A percentile compares a stretch with the other conserved stretches of the same genome.
Conservation (phyloP, 2,329 filamentous ascomycete species). For the Clonostachys sp. region DNA sequence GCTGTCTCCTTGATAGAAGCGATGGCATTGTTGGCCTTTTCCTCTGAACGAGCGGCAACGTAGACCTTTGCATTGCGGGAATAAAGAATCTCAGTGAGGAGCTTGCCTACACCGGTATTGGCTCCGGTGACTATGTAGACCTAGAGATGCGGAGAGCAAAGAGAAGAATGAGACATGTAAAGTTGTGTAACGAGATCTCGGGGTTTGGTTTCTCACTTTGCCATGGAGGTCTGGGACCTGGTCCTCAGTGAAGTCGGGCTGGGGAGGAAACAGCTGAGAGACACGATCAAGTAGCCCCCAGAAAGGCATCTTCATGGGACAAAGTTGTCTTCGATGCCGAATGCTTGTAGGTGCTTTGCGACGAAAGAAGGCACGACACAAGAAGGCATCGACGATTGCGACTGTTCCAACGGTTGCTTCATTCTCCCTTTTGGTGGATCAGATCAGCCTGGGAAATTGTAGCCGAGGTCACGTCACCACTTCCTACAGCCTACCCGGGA, state of each 20-base stretch:
- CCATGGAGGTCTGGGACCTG: conserved; percentile 33
- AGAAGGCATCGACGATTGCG: no score
- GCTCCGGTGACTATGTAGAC: conserved; percentile 44
- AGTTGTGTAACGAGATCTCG: neutral
- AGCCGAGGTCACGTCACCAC: no score
- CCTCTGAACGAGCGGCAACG: conserved; percentile 36
- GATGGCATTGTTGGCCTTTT: conserved; percentile 36
- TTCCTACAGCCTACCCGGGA: no score
- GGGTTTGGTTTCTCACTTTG: conserved; percentile 14
- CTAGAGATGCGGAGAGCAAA: conserved; percentile 5
- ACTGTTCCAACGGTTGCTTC: no score
- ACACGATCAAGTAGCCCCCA: neutral
- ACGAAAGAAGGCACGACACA: no score
- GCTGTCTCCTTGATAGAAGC: conserved; percentile 25
- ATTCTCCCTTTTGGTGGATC: no score
- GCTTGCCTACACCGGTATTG: conserved; percentile 36
- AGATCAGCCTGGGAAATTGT: no score
- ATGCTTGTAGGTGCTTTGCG: no score
- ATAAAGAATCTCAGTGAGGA: conserved; percentile 47
- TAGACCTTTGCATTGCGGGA: conserved; percentile 45
- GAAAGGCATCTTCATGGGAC: no score
- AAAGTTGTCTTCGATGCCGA: no score
- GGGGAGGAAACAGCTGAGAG: conserved; percentile 16
- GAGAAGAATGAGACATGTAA: neutral
- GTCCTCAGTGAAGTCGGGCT: conserved; percentile 33